Conservation (phyloP, 2,329 filamentous ascomycete species). For the Bipolaris zeicola region DNA sequence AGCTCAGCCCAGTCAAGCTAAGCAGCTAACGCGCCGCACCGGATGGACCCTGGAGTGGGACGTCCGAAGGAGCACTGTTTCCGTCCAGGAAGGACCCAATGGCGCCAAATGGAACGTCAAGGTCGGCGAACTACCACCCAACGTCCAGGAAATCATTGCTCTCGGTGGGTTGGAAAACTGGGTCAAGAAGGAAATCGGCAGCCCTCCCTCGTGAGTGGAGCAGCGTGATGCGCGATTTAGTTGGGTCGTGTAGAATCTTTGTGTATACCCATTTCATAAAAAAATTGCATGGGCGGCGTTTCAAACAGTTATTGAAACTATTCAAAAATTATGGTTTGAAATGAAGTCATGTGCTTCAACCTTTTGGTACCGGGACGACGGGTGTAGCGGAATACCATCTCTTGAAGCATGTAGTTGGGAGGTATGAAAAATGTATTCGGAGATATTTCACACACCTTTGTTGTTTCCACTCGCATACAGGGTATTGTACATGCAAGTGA, state of each 20-base stretch:
- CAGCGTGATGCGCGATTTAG: neutral
- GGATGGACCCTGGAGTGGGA: slow-evolving; percentile 88
- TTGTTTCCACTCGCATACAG: too few relatives aligned
- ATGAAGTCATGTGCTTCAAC: too few relatives aligned
- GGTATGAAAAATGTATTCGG: too few relatives aligned
- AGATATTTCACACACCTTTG: too few relatives aligned
- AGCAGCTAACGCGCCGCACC: slow-evolving; percentile 71
- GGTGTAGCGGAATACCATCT: too few relatives aligned
- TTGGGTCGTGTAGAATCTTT: slow-evolving; percentile 6
- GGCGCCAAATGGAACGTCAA: slow-evolving; percentile 76
- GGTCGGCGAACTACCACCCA: slow-evolving; percentile 81
- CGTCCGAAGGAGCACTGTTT: slow-evolving; percentile 71
- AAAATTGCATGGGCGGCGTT: slow-evolving; percentile 13
- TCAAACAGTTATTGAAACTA: neutral
- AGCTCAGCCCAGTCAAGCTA: slow-evolving; percentile 53
- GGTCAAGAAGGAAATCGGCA: slow-evolving; percentile 73
- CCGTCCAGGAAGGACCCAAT: slow-evolving; percentile 70
- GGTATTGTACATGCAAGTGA: too few relatives aligned
- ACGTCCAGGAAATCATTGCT: slow-evolving; percentile 70
- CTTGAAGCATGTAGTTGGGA: too few relatives aligned
- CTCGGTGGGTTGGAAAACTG: slow-evolving; percentile 79
- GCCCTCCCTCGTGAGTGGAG: slow-evolving; percentile 21
- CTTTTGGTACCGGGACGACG: too few relatives aligned
- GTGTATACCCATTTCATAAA: slow-evolving; percentile 13
- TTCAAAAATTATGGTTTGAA: slow-evolving; percentile 1